Evolutionary conservation across 2,329 filamentous ascomycete genomes (phyloP).

Genomic region (Exophiala oligosperma): DNA sequence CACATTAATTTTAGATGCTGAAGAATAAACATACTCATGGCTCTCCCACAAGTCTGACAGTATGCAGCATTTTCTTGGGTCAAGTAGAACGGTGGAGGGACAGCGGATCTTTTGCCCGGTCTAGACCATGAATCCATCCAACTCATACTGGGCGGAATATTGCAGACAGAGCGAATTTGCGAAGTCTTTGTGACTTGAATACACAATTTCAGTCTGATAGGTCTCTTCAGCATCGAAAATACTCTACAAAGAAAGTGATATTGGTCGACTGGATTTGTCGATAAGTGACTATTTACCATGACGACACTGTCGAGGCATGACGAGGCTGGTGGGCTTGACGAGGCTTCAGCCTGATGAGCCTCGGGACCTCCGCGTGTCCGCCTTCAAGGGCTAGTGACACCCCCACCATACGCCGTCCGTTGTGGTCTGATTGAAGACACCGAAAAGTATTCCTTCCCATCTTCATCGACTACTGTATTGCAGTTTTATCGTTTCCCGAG

Average conservation of each 20-base stretch:
- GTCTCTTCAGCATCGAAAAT: neutral
- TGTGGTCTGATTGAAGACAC: neutral
- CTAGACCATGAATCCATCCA: conserved; percentile 54
- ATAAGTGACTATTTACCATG: neutral
- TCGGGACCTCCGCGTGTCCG: neutral
- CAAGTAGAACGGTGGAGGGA: conserved; percentile 58
- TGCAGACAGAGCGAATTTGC: neutral
- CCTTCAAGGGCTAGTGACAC: neutral
- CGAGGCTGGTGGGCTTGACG: neutral
- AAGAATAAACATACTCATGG: conserved; percentile 35
- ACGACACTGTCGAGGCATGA: neutral
- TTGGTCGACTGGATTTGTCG: neutral
- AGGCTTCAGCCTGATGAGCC: neutral
- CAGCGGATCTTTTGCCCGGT: conserved; percentile 41
- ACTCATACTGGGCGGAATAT: conserved; percentile 36
- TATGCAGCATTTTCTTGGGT: conserved; percentile 44
- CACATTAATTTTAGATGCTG: neutral
- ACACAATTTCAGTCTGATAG: no score
- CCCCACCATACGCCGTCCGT: neutral
- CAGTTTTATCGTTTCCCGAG: neutral
- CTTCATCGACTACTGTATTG: neutral
- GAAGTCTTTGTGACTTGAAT: neutral
- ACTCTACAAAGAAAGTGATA: no score
- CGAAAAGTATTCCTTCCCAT: no score
- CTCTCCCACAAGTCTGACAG: conserved; percentile 52